Evolutionary conservation across 805 yeast genomes (phyloP).

Genomic region (Kodamaea sagamina): DNA sequence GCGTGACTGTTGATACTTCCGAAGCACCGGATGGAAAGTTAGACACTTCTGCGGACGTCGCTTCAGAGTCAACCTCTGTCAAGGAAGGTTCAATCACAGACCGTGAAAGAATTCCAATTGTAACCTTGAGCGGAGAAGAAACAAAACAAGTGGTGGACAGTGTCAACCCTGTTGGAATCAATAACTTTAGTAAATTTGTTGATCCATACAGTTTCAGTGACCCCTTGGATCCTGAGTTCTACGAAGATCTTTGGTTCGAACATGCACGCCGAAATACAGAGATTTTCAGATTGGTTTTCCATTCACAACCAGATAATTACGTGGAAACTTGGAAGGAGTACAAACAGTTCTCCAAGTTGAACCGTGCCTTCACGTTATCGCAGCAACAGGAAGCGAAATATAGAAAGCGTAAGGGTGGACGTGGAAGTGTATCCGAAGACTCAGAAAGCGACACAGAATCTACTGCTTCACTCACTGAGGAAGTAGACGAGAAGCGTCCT

Average conservation of each 20-base stretch:
- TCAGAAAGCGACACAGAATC: background rate
- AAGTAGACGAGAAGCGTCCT: background rate
- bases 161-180: constrained; percentile 39
- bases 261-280: constrained; percentile 82
- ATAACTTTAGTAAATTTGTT: constrained; percentile 50
- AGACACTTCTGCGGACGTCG: constrained; percentile 6
- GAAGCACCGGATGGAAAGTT: constrained; percentile 8
- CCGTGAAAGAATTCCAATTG: constrained; percentile 34
- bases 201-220: constrained; percentile 91
- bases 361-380: constrained; percentile 53
- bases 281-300: constrained; percentile 81
- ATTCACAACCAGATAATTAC: constrained; percentile 90
- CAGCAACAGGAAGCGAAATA: constrained; percentile 38
- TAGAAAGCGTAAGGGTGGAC: constrained; percentile 23
- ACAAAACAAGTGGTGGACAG: constrained; percentile 41
- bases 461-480: background rate
- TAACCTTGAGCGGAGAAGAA: constrained; percentile 46
- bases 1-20: constrained; percentile 3
- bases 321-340: constrained; percentile 92
- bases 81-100: constrained; percentile 20
- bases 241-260: constrained; percentile 81
- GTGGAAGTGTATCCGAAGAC: constrained; percentile 17
- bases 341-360: constrained; percentile 63
- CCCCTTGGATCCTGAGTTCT: constrained; percentile 80
- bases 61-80: constrained; percentile 10